Evolutionary conservation across 805 yeast species (phyloP).

Genomic region (Wickerhamia fluorescens): DNA sequence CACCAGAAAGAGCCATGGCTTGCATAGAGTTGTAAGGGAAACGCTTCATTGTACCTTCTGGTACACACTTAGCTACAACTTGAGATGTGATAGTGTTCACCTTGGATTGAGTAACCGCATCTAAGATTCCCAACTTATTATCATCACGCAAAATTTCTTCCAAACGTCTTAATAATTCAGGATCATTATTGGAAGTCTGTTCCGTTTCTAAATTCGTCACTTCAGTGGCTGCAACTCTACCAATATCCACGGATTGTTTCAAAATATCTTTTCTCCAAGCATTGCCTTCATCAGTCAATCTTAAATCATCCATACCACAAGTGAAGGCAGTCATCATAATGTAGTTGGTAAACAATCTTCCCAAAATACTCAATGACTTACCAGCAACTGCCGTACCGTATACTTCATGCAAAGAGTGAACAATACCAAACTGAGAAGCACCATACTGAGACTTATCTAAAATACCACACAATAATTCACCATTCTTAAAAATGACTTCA

Average conservation of each 20-base stretch:
- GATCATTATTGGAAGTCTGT: conserved; percentile 40
- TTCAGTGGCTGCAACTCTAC: conserved; percentile 89
- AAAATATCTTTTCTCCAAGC: conserved; percentile 80
- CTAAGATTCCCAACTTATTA: conserved; percentile 83
- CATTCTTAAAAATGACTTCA: conserved; percentile 76
- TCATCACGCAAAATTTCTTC: conserved; percentile 95
- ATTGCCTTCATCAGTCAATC: conserved; percentile 89
- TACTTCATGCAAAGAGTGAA: conserved; percentile 92
- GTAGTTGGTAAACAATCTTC: conserved; percentile 90
- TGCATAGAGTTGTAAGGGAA: conserved; percentile 98
- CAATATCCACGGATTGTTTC: conserved; percentile 69
- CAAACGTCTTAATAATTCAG: conserved; percentile 77
- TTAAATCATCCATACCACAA: conserved; percentile 99
- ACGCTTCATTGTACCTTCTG: conserved; percentile 90
- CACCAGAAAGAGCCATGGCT: conserved; percentile 98
- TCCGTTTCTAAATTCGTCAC: conserved; percentile 73
- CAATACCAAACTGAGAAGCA: conserved; percentile 93
- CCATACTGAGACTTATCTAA: conserved; percentile 98
- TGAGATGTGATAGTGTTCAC: conserved; percentile 90
- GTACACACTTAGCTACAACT: conserved; percentile 91
- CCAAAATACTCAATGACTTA: conserved; percentile 81
- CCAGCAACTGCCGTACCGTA: conserved; percentile 92
- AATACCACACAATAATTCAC: conserved; percentile 86
- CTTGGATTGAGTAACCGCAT: conserved; percentile 91
- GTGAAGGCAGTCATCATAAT: conserved; percentile 90